Conservation (phyloP, 1,139 yeast species). For the Zygoascus hellenicus region DNA sequence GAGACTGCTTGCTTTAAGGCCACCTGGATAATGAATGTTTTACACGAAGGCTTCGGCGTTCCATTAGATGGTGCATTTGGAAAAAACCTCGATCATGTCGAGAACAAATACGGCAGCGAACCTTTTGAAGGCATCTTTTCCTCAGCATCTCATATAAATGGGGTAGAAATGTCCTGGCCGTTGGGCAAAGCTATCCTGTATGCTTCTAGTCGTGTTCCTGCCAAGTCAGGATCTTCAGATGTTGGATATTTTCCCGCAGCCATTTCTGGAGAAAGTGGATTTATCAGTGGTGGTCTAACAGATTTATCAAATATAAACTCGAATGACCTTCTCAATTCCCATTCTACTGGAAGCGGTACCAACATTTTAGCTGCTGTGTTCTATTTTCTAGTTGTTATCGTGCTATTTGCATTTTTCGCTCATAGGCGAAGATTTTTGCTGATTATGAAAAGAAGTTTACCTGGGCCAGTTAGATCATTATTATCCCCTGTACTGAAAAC, state of each 20-base stretch:
- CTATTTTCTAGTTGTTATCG: constrained; percentile 1
- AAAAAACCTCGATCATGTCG: background rate
- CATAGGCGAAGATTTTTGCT: constrained; percentile 7
- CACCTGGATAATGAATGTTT: constrained; percentile 65
- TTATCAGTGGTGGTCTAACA: constrained; percentile 2
- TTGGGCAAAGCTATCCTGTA: constrained; percentile 72
- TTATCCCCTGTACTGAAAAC: constrained; percentile 8
- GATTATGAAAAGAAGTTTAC: constrained; percentile 4
- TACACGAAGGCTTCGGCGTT: constrained; percentile 72
- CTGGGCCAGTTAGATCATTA: background rate
- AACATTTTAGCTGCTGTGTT: background rate
- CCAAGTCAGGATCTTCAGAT: constrained; percentile 11
- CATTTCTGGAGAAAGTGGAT: background rate
- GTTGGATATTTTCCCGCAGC: constrained; percentile 24
- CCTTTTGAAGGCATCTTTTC: constrained; percentile 39
- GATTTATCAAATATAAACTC: background rate
- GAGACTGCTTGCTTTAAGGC: constrained; percentile 61
- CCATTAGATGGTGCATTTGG: constrained; percentile 41
- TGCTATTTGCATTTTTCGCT: constrained; percentile 6
- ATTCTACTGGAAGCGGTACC: background rate
- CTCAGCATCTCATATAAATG: constrained; percentile 56
- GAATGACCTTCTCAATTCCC: background rate
- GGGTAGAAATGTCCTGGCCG: constrained; percentile 73
- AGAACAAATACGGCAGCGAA: constrained; percentile 29
- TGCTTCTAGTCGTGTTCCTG: constrained; percentile 34